These are phyloP conservation scores for Mucor indicus DNA, from an alignment of 371 early-diverging fungal species.

Conservation along the genomic window DNA sequence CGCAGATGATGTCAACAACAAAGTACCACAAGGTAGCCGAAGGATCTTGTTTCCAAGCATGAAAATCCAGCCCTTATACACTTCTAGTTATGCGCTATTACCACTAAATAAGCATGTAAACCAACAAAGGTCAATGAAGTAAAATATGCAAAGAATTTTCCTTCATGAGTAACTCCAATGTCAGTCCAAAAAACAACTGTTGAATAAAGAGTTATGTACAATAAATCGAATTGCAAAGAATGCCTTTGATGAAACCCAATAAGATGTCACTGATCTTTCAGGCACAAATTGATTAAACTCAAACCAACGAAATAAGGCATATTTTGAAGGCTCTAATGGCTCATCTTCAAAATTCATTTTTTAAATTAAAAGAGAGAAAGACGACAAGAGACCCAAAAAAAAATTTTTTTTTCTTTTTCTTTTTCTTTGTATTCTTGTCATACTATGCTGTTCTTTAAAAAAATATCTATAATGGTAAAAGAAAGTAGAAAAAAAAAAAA, in stretches of 20 bases:
- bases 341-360: constrained; percentile 21
- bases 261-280: constrained; percentile 52
- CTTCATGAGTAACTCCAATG: constrained; percentile 23
- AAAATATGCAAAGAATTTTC: constrained; percentile 41
- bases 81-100: too few species aligned
- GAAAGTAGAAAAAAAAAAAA: too few species aligned
- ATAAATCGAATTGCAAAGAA: constrained; percentile 44
- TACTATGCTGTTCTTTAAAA: too few species aligned
- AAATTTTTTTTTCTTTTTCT: too few species aligned
- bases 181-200: constrained; percentile 42
- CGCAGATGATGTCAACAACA: constrained; percentile 28
- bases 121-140: constrained; percentile 54
- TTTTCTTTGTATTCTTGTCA: too few species aligned
- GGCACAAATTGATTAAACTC: constrained; percentile 51
- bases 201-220: constrained; percentile 32
- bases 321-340: constrained; percentile 18
- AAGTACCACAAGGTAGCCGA: constrained; percentile 40
- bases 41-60: constrained; percentile 48
- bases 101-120: constrained; percentile 48
- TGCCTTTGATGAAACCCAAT: constrained; percentile 42
- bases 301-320: constrained; percentile 41
- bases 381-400: too few species aligned
- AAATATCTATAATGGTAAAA: too few species aligned
- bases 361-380: too few species aligned
- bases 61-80: too few species aligned